Evolutionary conservation across 139 green algal genomes (phyloP).

Genomic region (Coelastrella sp.): DNA sequence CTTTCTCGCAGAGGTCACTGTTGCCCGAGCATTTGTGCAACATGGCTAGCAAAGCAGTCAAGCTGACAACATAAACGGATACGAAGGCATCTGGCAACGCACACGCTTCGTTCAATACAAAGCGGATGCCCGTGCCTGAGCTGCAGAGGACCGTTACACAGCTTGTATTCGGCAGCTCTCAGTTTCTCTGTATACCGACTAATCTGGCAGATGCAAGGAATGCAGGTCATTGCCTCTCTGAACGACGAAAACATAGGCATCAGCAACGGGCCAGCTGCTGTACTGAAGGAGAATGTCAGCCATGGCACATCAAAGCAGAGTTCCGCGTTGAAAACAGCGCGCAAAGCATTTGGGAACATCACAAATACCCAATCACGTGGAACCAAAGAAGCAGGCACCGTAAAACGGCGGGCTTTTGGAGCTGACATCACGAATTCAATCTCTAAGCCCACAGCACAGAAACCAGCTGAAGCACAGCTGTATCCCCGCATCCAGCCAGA

Average conservation of each 20-base stretch:
- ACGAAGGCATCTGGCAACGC: too few relatives aligned
- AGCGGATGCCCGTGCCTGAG: too few relatives aligned
- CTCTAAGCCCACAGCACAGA: neutral
- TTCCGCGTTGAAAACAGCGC: neutral
- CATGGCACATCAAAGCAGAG: neutral
- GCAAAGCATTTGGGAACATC: constrained; percentile 36
- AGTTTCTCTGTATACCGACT: too few relatives aligned
- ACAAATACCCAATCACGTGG: constrained; percentile 23
- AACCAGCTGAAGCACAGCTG: neutral
- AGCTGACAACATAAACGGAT: too few relatives aligned
- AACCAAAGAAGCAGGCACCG: neutral
- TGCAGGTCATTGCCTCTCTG: neutral
- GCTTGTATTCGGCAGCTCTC: too few relatives aligned
- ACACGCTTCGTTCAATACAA: too few relatives aligned
- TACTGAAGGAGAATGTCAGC: neutral
- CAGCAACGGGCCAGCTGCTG: neutral
- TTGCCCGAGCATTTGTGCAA: too few relatives aligned
- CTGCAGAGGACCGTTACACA: too few relatives aligned
- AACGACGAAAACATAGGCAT: constrained; percentile 30
- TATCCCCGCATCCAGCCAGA: neutral
- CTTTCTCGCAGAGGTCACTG: too few relatives aligned
- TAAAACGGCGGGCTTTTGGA: neutral
- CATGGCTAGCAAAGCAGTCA: too few relatives aligned
- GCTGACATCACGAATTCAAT: constrained; percentile 25
- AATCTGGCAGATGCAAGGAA: neutral